A percentile compares a stretch with the other conserved stretches of the same genome.
Evolutionary conservation across 371 early-diverging fungal genomes (phyloP).

Genomic region (Mortierella sp.): DNA sequence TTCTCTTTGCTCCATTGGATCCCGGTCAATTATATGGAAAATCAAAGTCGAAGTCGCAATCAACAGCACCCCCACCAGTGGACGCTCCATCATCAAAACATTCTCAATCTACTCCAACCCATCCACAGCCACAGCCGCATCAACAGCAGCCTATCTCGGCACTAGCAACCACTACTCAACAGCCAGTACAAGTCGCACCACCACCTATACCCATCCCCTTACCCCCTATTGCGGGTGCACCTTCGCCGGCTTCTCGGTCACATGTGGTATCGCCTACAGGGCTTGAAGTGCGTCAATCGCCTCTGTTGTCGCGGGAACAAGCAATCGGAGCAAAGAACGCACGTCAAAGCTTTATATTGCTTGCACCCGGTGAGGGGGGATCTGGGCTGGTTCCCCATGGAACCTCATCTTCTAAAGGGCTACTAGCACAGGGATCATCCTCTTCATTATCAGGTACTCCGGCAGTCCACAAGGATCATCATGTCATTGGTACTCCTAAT

Average conservation of each 20-base stretch:
- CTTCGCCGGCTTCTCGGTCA: slow-evolving; percentile 18
- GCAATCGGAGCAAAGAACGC: slow-evolving; percentile 9
- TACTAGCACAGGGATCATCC: slow-evolving; percentile 37
- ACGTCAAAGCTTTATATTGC: slow-evolving; percentile 15
- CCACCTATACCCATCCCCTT: slow-evolving; percentile 30
- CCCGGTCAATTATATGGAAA: slow-evolving; percentile 41
- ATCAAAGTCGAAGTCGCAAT: slow-evolving; percentile 5
- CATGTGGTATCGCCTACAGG: slow-evolving; percentile 16
- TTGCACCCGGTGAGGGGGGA: slow-evolving; percentile 14
- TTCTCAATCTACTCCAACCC: slow-evolving; percentile 1
- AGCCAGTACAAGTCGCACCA: slow-evolving; percentile 3
- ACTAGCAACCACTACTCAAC: slow-evolving; percentile 2
- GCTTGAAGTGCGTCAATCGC: slow-evolving; percentile 15
- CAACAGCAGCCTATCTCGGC: slow-evolving; percentile 7
- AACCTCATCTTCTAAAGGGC: slow-evolving; percentile 12
- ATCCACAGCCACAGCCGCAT: slow-evolving; percentile 18
- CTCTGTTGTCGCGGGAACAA: slow-evolving; percentile 19
- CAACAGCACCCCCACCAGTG: slow-evolving; percentile 25
- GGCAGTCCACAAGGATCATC: slow-evolving; percentile 15
- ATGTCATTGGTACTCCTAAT: slow-evolving; percentile 8
- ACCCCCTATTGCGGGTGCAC: slow-evolving; percentile 19
- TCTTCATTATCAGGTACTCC: slow-evolving; percentile 22
- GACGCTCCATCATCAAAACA: slow-evolving; percentile 10
- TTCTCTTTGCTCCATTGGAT: slow-evolving; percentile 46
- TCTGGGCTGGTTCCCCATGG: slow-evolving; percentile 8